Base-by-base conservation (phyloP, 2,329 filamentous ascomycete species). In the Pseudopyrenochaeta lycopersici region DNA sequence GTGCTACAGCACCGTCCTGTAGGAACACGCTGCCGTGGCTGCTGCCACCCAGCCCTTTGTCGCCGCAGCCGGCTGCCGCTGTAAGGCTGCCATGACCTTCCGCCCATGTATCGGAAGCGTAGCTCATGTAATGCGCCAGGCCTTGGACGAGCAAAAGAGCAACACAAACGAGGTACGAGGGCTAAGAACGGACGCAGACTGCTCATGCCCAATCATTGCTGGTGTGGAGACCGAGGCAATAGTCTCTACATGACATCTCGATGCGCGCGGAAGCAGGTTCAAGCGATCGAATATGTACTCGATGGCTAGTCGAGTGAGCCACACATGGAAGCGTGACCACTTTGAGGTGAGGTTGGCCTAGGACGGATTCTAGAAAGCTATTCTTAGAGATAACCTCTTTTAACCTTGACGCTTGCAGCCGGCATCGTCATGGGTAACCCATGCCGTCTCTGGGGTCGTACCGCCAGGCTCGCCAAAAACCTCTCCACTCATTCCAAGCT, bases 361-460 rank as follows among this genome's bases (percentile, higher is more conserved):
- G 56, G 33, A 47, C 21, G 49, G 27, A 48, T 44, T 30, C 14
- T 40, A 11, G 15, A 18, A 17, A n/a, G 47, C 67, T 73, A 72
- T 69, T 68, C 63, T 66, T 73, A 72, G 70, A 62, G 54, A 70
- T 70, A 65, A 60, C 61, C 63, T 70, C 65, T 59, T 62, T 63
- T 65, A 67, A 67, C 65, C 64, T 59, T 66, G 60, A 54, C 46
- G 39, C 46, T 33, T 55, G 47, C 47, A 44, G 44, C 54, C 43
- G 53, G 45, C 23, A 20, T 47, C 12, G 17, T 4, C 46, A 39
- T 46, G 48, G 55, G 42, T 49, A 7, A 20, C 9, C 57, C 58
- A 48, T 58, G 56, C 43, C 35, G n/a, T 49, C 33, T 62, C 51
- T 66, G 62, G 64, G 51, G 61, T 59, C 49, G 32, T 52, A 43